Conservation (phyloP, 257 asterid species). For the Hygrophila difformis region DNA sequence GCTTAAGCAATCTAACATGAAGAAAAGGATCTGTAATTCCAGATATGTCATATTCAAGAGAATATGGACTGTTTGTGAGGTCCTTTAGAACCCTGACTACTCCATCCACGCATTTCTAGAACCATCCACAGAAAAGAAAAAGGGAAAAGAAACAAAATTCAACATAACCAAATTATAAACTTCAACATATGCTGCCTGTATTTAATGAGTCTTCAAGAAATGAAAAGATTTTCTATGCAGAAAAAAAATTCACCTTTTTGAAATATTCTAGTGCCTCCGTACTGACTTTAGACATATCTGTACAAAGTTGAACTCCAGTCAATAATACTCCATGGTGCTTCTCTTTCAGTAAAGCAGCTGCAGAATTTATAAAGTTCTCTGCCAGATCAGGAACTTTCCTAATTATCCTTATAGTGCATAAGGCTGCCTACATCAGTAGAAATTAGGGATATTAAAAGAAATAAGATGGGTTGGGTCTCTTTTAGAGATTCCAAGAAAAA, state of each 20-base stretch:
- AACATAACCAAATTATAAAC: conserved; percentile 3
- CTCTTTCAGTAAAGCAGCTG: conserved; percentile 81
- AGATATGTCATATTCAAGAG: conserved; percentile 90
- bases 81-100: conserved; percentile 77
- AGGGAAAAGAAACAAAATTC: conserved; percentile 6
- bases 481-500: conserved; percentile 2
- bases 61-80: conserved; percentile 86
- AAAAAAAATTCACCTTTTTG: conserved; percentile 51
- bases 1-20: conserved; percentile 76
- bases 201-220: conserved; percentile 9
- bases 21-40: conserved; percentile 97
- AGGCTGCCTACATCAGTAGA: conserved; percentile 61
- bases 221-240: background rate
- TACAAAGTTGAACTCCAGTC: conserved; percentile 89
- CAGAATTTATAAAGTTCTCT: conserved; percentile 74
- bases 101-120: conserved; percentile 88
- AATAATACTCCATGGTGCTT: conserved; percentile 95
- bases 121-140: conserved; percentile 17
- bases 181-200: conserved; percentile 2
- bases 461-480: conserved; percentile 8
- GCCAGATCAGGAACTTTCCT: conserved; percentile 97
- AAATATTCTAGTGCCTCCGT: conserved; percentile 83
- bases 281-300: conserved; percentile 78
- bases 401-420: conserved; percentile 89
- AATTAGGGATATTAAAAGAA: conserved; percentile 12